Evolutionary conservation across 192 early-diverging fungal species (phyloP).

Genomic region (Backusella luteola): DNA sequence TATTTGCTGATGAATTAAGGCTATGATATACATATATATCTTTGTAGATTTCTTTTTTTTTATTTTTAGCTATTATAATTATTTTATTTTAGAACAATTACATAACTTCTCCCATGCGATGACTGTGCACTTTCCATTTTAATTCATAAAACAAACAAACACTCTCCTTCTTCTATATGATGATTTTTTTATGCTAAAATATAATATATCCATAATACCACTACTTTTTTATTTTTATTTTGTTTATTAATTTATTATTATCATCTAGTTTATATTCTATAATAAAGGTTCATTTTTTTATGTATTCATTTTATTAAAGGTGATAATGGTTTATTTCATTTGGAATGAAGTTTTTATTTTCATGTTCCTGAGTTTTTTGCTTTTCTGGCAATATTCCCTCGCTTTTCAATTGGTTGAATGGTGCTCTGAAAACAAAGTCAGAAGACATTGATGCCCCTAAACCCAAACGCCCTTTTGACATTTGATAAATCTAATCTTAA

Average conservation of each 20-base stretch:
- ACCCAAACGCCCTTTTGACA: too few species aligned
- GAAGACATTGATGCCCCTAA: background rate
- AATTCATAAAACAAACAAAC: background rate
- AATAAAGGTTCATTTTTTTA: too few species aligned
- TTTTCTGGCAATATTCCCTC: background rate
- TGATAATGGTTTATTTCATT: too few species aligned
- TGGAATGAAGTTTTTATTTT: background rate
- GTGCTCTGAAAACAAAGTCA: background rate
- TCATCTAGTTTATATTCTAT: too few species aligned
- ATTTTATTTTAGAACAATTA: background rate
- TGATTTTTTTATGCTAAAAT: background rate
- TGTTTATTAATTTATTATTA: background rate
- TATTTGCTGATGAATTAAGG: background rate
- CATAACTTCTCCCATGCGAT: background rate
- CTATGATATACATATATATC: background rate
- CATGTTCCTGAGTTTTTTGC: background rate
- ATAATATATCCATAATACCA: background rate
- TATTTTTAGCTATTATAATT: background rate
- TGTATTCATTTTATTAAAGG: too few species aligned
- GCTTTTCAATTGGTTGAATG: background rate
- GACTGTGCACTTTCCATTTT: background rate
- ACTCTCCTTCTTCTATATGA: background rate
- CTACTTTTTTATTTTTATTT: background rate
- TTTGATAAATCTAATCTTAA: too few species aligned
- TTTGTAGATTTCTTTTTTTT: background rate